Conservation (phyloP, 345 rosid genomes). For the Boechera divaricarpa region DNA sequence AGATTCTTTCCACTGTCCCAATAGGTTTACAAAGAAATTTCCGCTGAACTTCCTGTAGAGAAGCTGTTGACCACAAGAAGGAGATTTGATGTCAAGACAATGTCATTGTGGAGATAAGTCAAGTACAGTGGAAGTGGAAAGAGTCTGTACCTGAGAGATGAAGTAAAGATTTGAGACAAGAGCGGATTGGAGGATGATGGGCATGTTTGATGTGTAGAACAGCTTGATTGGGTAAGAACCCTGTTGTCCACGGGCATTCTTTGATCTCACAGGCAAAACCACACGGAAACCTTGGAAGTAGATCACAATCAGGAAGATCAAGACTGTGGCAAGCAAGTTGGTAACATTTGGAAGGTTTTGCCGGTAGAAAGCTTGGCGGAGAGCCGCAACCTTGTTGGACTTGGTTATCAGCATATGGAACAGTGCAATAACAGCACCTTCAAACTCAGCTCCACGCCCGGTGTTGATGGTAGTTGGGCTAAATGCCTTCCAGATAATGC, state of each 20-base stretch:
- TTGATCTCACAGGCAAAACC: slow-evolving; percentile 87
- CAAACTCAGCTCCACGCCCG: slow-evolving; percentile 91
- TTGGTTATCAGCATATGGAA: slow-evolving; percentile 82
- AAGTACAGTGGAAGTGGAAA: not conserved
- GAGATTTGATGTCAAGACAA: not conserved
- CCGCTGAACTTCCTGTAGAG: slow-evolving; percentile 79
- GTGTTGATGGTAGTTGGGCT: slow-evolving; percentile 91
- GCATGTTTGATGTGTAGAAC: slow-evolving; percentile 95
- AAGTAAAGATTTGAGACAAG: slow-evolving; percentile 84
- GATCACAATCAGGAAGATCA: slow-evolving; percentile 79
- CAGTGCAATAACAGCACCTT: slow-evolving; percentile 89
- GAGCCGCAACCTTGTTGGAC: slow-evolving; percentile 78
- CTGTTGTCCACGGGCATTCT: slow-evolving; percentile 94
- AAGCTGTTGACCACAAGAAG: slow-evolving; percentile 53
- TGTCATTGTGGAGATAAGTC: not conserved
- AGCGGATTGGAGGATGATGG: slow-evolving; percentile 84
- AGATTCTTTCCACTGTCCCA: slow-evolving; percentile 90
- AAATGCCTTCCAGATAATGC: slow-evolving; percentile 87
- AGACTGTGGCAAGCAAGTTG: slow-evolving; percentile 79
- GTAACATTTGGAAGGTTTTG: slow-evolving; percentile 92
- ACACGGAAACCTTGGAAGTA: slow-evolving; percentile 98
- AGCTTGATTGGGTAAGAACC: slow-evolving; percentile 89
- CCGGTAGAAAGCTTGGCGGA: slow-evolving; percentile 86
- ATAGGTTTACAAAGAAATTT: slow-evolving; percentile 77
- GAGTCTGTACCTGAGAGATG: slow-evolving; percentile 73